Evolutionary conservation across 1,284 basidiomycete genomes (phyloP), one percentile per base, ranked within the genome.

Genomic region (Naganishia sp.): DNA sequence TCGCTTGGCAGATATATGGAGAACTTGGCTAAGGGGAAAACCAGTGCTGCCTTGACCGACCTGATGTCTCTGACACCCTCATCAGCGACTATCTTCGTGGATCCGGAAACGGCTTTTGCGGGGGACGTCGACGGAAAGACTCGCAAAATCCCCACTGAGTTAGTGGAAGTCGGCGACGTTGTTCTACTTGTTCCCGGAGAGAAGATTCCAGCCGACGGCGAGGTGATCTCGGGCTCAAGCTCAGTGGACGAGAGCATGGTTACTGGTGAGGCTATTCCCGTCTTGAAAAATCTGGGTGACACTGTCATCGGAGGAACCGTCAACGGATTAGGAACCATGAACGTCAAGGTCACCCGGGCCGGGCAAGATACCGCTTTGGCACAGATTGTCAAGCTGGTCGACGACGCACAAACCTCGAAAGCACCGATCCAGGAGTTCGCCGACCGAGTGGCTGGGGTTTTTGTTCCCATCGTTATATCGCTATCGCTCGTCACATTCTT

Each of bases 401-500:
- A 98, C 76, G 94, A 99, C 60, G 96, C 96, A 0, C 96, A 99
- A 80, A 97, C 94, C 1, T 90, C 88, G 69, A 99, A 99, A 79
- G 95, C 96, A 1, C 96, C 96, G 3, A 97, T 99, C 70, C 96
- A 99, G 77, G 90, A 90, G 6, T 97, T 97, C 77, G 94, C 94
- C 2, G 96, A 99, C 79, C 87, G 85, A 57, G 88, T 97, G 42
- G 95, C 96, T 0, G 96, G 95, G 13, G 88, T 89, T 80, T 99
- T 99, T 78, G 95, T 99, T 0, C 96, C 96, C 0, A 82, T 87
- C 13, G 94, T 99, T 74, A 88, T 99, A 72, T 83, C 86, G 0
- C 87, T 99, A 39, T 87, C 92, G 3, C 73, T 86, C 3, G 54
- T 91, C 70, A 99, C 96, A 0, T 94, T 99, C 79, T 72, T 89